phyloP scores from a whole-genome alignment of 2,329 filamentous ascomycete genomes.

The Cercospora janseana region DNA sequence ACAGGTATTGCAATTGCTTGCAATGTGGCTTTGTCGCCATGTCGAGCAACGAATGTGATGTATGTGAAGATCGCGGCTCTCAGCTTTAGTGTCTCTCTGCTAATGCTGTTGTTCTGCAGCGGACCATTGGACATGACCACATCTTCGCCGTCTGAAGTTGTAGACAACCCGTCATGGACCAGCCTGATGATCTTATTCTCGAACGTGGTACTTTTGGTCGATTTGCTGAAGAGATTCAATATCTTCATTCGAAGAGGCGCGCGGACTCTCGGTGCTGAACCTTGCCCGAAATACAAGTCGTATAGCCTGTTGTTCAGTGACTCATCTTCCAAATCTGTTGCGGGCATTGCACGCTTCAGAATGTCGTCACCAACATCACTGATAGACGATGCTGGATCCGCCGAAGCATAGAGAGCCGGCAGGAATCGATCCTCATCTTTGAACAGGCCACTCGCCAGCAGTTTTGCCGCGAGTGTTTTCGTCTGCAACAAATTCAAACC shows the following conservation, averaged over 20 bases:
- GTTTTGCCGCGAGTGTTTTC: slow-evolving; percentile 65
- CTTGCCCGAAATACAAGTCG: slow-evolving; percentile 66
- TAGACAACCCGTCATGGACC: slow-evolving; percentile 64
- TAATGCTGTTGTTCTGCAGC: slow-evolving; percentile 48
- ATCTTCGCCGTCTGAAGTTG: slow-evolving; percentile 36
- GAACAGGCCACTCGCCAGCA: slow-evolving; percentile 84
- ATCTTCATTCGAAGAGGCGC: slow-evolving; percentile 74
- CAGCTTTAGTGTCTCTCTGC: slow-evolving; percentile 74
- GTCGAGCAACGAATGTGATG: slow-evolving; percentile 79
- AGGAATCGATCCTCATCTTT: slow-evolving; percentile 78
- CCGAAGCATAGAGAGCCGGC: slow-evolving; percentile 77
- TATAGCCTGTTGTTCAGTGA: slow-evolving; percentile 66
- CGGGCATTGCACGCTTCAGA: slow-evolving; percentile 69
- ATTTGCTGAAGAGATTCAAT: slow-evolving; percentile 72
- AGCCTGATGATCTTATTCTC: slow-evolving; percentile 66
- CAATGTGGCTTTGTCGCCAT: slow-evolving; percentile 63
- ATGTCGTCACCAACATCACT: slow-evolving; percentile 85
- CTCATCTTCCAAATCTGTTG: slow-evolving; percentile 69
- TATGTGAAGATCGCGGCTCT: slow-evolving; percentile 81
- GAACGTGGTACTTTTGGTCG: slow-evolving; percentile 68
- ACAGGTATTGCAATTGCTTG: slow-evolving; percentile 65
- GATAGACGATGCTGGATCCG: slow-evolving; percentile 77
- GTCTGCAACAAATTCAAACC: slow-evolving; percentile 67
- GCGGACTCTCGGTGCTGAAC: slow-evolving; percentile 51
- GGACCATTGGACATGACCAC: slow-evolving; percentile 33